A percentile compares a stretch with the other conserved stretches of the same genome.
These are phyloP conservation scores for Gypsophila paniculata DNA, from an alignment of 179 eudicot genomes.

Conservation along the genomic window DNA sequence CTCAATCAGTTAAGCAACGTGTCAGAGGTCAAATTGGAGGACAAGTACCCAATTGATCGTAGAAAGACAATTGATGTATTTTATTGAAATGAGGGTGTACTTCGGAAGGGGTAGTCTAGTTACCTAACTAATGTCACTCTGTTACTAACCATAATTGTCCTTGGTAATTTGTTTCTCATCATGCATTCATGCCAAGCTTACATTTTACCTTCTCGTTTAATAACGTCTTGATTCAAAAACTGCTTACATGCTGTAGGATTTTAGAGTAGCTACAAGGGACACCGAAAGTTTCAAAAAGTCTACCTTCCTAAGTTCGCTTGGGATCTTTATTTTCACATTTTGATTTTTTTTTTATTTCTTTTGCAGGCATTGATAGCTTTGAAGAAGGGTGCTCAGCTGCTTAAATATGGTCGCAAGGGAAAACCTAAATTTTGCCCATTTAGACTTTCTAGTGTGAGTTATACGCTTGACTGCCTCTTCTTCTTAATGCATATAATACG, in stretches of 20 bases:
- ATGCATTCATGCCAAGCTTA: not conserved
- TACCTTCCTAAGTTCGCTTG: not conserved
- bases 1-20: not conserved
- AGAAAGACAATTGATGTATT: not conserved
- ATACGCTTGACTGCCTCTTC: not conserved
- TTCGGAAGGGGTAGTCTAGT: not conserved
- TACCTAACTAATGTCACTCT: not conserved
- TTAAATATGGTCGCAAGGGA: constrained; percentile 97
- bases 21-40: not conserved
- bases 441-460: constrained; percentile 87
- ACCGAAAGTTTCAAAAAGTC: not conserved
- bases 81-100: not conserved
- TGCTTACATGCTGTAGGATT: not conserved
- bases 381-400: constrained; percentile 92
- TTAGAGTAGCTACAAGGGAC: not conserved
- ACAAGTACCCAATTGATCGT: not conserved
- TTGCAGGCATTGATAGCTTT: constrained; percentile 80
- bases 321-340: not conserved
- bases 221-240: too few relatives aligned
- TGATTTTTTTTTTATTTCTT: constrained; percentile 2
- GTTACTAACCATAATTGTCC: not conserved
- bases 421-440: constrained; percentile 90
- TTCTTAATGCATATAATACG: not conserved
- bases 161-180: not conserved
- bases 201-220: not conserved